These are phyloP conservation scores for Aphanomyces astaci DNA, from an alignment of 352 stramenopile species.

Conservation along the genomic window DNA sequence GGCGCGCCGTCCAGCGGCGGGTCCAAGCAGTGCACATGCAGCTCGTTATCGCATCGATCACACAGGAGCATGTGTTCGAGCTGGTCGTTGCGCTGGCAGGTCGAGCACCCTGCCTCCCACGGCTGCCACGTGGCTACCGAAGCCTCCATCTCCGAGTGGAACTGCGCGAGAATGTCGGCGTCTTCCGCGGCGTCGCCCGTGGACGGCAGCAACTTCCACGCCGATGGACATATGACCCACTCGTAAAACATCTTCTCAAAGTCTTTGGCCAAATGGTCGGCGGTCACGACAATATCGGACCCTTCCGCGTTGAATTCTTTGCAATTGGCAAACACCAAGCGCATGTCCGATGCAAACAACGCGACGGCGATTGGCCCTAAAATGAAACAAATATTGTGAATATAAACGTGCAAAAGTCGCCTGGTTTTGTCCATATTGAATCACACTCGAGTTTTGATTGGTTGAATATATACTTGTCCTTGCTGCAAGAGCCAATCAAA, in stretches of 20 bases:
- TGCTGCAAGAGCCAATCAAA: too few relatives aligned
- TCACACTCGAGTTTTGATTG: too few relatives aligned
- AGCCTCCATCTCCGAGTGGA: slow-evolving; percentile 49
- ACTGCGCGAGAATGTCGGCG: slow-evolving; percentile 42
- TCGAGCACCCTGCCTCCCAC: slow-evolving; percentile 69
- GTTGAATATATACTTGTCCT: slow-evolving; percentile 83
- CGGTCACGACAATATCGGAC: slow-evolving; percentile 73
- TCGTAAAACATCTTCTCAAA: slow-evolving; percentile 87
- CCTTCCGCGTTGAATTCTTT: slow-evolving; percentile 75
- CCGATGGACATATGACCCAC: slow-evolving; percentile 67
- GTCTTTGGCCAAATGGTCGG: slow-evolving; percentile 52
- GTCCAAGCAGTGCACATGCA: slow-evolving; percentile 78
- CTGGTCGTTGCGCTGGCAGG: slow-evolving; percentile 66
- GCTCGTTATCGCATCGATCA: slow-evolving; percentile 80
- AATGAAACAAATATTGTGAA: background rate
- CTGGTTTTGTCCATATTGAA: slow-evolving; percentile 44
- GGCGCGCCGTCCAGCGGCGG: slow-evolving; percentile 61
- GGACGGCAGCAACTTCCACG: slow-evolving; percentile 66
- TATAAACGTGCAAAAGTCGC: background rate
- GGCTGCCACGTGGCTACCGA: slow-evolving; percentile 51
- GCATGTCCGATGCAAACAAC: slow-evolving; percentile 77
- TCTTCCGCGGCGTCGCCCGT: slow-evolving; percentile 43
- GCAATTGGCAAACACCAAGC: slow-evolving; percentile 83
- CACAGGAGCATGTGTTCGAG: slow-evolving; percentile 76
- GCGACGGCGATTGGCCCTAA: slow-evolving; percentile 44